A percentile compares a stretch with the other conserved stretches of the same genome.
Conservation (phyloP, 768 basidiomycete species). For the Chalciporus chontae region DNA sequence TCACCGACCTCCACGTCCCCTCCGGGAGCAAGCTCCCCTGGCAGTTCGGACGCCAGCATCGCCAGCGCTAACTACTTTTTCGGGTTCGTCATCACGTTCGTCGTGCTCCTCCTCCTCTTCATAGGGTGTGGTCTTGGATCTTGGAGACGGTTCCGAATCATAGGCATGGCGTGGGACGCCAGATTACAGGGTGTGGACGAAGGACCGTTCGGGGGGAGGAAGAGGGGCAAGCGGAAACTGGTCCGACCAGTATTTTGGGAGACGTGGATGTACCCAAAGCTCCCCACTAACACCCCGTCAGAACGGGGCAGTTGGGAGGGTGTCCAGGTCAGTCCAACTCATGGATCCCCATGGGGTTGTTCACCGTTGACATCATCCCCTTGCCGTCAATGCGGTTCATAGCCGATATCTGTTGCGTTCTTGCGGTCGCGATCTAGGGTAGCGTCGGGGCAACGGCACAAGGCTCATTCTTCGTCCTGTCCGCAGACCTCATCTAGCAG, state of each 20-base stretch:
- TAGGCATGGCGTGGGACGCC: conserved; percentile 19
- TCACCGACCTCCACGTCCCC: not conserved
- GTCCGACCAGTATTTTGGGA: conserved; percentile 20
- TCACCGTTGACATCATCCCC: not conserved
- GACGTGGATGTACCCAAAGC: conserved; percentile 12
- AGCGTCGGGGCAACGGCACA: not conserved
- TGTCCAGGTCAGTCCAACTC: conserved; percentile 21
- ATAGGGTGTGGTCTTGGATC: conserved; percentile 49
- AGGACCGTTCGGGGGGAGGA: conserved; percentile 2
- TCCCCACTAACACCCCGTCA: not conserved
- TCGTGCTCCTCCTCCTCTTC: conserved; percentile 43
- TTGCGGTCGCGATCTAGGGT: conserved; percentile 15
- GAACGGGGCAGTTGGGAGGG: conserved; percentile 9
- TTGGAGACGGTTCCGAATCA: conserved; percentile 34
- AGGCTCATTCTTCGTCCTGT: not conserved
- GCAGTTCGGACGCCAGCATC: conserved; percentile 1
- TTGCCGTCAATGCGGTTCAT: not conserved
- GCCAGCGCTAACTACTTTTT: conserved; percentile 30
- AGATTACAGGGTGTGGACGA: conserved; percentile 16
- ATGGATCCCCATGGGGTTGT: not conserved
- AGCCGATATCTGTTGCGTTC: conserved; percentile 24
- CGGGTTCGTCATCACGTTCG: conserved; percentile 32
- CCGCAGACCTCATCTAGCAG: not conserved
- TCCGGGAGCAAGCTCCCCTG: not conserved
- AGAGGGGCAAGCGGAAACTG: conserved; percentile 16